Percentiles rank a stretch among this genome's conserved stretches.
Evolutionary conservation across 495 filamentous ascomycete species (phyloP).

Genomic region (Penicillium turbatum): DNA sequence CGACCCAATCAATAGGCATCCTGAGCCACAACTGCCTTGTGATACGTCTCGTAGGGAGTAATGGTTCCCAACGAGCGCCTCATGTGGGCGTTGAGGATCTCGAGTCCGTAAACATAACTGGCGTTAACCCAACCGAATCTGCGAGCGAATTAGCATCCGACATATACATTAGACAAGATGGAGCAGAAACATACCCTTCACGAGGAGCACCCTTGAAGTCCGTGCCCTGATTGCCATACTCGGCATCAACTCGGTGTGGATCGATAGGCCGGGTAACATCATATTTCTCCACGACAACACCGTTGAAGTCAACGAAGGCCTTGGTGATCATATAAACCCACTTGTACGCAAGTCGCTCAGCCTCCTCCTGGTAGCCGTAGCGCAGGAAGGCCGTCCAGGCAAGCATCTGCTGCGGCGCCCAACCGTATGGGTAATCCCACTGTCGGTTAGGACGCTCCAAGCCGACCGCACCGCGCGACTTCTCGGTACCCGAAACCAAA

Average conservation of each 20-base stretch:
- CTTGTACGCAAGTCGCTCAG: slow-evolving; percentile 82
- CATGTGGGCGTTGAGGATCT: slow-evolving; percentile 79
- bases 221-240: slow-evolving; percentile 93
- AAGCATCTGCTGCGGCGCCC: slow-evolving; percentile 98
- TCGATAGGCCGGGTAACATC: slow-evolving; percentile 86
- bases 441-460: slow-evolving; percentile 87
- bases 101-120: slow-evolving; percentile 85
- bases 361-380: slow-evolving; percentile 87
- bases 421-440: slow-evolving; percentile 98
- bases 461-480: slow-evolving; percentile 73
- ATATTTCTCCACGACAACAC: slow-evolving; percentile 97
- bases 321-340: slow-evolving; percentile 98
- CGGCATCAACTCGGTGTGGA: slow-evolving; percentile 87
- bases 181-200: slow-evolving; percentile 72
- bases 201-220: slow-evolving; percentile 92
- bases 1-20: slow-evolving; percentile 17
- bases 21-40: slow-evolving; percentile 35
- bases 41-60: slow-evolving; percentile 72
- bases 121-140: slow-evolving; percentile 99
- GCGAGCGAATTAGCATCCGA: slow-evolving; percentile 25
- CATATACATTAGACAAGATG: neutral
- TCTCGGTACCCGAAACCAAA: slow-evolving; percentile 81
- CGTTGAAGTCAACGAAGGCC: slow-evolving; percentile 95
- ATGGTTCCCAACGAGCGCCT: slow-evolving; percentile 77
- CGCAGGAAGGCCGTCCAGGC: slow-evolving; percentile 89